Conservation (phyloP, 2,329 filamentous ascomycete genomes). For the Clarireedia paspali region DNA sequence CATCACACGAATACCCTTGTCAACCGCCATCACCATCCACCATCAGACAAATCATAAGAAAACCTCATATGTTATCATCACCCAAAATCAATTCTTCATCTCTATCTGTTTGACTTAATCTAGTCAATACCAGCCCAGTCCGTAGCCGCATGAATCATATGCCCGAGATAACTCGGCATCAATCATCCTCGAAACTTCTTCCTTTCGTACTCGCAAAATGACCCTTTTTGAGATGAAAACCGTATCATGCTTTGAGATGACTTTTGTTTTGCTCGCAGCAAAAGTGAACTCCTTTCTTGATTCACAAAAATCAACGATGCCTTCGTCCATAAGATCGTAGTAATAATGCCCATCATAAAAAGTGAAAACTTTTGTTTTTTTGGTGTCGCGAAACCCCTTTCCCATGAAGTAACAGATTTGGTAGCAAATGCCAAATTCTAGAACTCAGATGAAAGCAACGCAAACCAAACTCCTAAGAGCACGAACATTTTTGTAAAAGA, state of each 20-base stretch:
- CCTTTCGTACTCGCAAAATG: background rate
- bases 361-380: background rate
- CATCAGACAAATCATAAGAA: no score
- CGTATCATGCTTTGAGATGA: no score
- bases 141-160: constrained; percentile 10
- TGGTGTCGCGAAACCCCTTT: background rate
- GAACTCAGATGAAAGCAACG: constrained; percentile 8
- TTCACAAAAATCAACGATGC: background rate
- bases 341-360: background rate
- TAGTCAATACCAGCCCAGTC: constrained; percentile 1
- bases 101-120: no score
- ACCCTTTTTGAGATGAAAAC: background rate
- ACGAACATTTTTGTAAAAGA: constrained; percentile 3
- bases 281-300: no score
- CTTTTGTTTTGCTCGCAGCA: no score
- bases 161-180: constrained; percentile 5
- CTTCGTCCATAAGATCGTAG: background rate
- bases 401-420: background rate
- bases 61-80: no score
- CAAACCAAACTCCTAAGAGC: constrained; percentile 5
- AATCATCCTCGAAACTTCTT: constrained; percentile 8
- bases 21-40: no score
- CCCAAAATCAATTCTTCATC: no score
- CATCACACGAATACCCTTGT: no score
- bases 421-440: constrained; percentile 7